Percentiles rank a stretch among this genome's conserved stretches.
Evolutionary conservation across 2,329 filamentous ascomycete genomes (phyloP).

Genomic region (Epichloe coenophiala): DNA sequence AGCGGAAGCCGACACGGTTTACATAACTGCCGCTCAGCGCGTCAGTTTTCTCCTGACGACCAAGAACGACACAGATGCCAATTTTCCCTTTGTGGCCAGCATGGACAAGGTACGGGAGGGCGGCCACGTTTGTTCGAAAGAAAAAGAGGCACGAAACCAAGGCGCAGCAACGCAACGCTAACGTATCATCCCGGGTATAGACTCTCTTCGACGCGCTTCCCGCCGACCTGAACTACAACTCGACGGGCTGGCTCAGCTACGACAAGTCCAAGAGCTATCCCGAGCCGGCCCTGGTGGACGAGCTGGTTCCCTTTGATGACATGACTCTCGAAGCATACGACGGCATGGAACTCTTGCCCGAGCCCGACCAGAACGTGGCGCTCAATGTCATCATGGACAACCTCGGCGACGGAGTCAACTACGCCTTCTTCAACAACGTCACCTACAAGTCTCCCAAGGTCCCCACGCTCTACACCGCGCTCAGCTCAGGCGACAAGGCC

Average conservation of each 20-base stretch:
- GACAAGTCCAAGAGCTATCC: conserved; percentile 32
- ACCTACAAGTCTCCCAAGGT: conserved; percentile 65
- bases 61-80: conserved; percentile 44
- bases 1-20: conserved; percentile 47
- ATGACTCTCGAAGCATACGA: conserved; percentile 58
- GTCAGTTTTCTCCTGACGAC: conserved; percentile 50
- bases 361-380: conserved; percentile 49
- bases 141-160: not conserved
- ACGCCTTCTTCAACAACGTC: conserved; percentile 62
- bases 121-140: not conserved
- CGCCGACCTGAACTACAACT: conserved; percentile 51
- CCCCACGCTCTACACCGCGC: conserved; percentile 63
- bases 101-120: conserved; percentile 47
- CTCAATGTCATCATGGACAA: conserved; percentile 52
- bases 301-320: conserved; percentile 61
- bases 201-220: conserved; percentile 58
- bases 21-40: conserved; percentile 55
- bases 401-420: conserved; percentile 45
- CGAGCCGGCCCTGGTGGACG: conserved; percentile 40
- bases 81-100: conserved; percentile 54
- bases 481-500: conserved; percentile 47
- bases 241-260: conserved; percentile 52
- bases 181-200: conserved; percentile 17
- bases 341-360: conserved; percentile 41
- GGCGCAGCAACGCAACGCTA: not conserved